These are phyloP conservation scores for Paraphoma chrysanthemicola DNA, from an alignment of 2,329 filamentous ascomycete species.

Conservation along the genomic window DNA sequence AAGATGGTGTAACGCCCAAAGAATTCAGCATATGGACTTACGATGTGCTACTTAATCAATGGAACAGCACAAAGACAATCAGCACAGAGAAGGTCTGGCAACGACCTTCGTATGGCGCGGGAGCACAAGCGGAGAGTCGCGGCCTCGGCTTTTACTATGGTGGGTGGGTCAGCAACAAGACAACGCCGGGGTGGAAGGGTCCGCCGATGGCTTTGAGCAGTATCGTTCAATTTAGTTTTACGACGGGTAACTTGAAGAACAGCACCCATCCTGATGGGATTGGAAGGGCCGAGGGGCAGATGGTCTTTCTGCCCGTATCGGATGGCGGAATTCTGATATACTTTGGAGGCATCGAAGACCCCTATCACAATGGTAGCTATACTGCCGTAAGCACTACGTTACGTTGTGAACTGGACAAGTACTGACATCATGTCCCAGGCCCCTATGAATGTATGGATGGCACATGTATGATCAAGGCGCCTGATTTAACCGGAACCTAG, in stretches of 20 bases:
- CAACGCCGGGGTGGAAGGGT: slow-evolving; percentile 60
- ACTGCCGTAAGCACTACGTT: slow-evolving; percentile 25
- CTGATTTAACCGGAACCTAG: slow-evolving; percentile 27
- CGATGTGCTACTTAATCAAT: slow-evolving; percentile 63
- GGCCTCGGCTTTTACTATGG: slow-evolving; percentile 69
- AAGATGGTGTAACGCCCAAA: slow-evolving; percentile 46
- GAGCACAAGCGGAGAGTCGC: slow-evolving; percentile 60
- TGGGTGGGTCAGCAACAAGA: slow-evolving; percentile 65
- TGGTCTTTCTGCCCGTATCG: slow-evolving; percentile 67
- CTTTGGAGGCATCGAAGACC: slow-evolving; percentile 65
- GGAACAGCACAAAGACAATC: slow-evolving; percentile 57
- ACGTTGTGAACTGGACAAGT: background rate
- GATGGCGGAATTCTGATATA: slow-evolving; percentile 67
- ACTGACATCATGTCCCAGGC: slow-evolving; percentile 23
- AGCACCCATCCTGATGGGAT: slow-evolving; percentile 60
- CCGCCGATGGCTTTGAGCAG: slow-evolving; percentile 57
- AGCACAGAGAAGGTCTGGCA: slow-evolving; percentile 47
- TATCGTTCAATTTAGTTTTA: slow-evolving; percentile 66
- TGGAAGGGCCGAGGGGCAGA: slow-evolving; percentile 64
- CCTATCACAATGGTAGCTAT: slow-evolving; percentile 56
- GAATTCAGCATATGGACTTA: slow-evolving; percentile 63
- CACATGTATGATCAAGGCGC: background rate
- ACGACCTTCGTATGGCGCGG: slow-evolving; percentile 64
- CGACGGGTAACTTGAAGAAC: slow-evolving; percentile 60
- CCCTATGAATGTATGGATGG: slow-evolving; percentile 45